A percentile compares a stretch with the other conserved stretches of the same genome.
Evolutionary conservation across 176 grass and related monocot genomes (phyloP).

Genomic region (Avena sativa): DNA sequence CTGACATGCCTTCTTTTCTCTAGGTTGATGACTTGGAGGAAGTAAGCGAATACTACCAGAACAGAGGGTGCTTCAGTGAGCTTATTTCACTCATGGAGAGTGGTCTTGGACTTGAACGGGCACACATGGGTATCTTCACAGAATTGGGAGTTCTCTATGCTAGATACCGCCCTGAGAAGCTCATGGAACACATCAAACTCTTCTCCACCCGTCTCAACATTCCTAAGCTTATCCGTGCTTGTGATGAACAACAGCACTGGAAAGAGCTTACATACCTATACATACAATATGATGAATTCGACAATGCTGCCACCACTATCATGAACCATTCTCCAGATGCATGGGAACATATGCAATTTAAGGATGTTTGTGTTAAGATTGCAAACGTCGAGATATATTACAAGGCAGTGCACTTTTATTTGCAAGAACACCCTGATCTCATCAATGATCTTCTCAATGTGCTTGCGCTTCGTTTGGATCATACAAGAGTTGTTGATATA

Average conservation of each 20-base stretch:
- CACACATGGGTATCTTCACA: conserved; percentile 98
- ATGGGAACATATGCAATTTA: conserved; percentile 99
- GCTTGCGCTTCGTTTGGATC: conserved; percentile 90
- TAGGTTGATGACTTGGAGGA: conserved; percentile 99
- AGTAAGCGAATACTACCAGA: conserved; percentile 95
- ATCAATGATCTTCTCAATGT: conserved; percentile 98
- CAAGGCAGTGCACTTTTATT: conserved; percentile 98
- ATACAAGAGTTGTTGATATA: conserved; percentile 97
- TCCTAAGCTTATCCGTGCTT: conserved; percentile 93
- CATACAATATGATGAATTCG: conserved; percentile 96
- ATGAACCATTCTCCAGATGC: conserved; percentile 99
- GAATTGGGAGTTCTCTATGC: conserved; percentile 95
- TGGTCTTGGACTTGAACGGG: conserved; percentile 88
- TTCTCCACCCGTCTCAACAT: conserved; percentile 97
- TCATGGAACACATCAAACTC: conserved; percentile 99
- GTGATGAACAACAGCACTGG: conserved; percentile 99
- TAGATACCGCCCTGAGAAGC: conserved; percentile 90
- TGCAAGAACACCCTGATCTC: conserved; percentile 96
- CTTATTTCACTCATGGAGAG: conserved; percentile 99
- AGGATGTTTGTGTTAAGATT: conserved; percentile 92
- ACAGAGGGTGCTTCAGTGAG: conserved; percentile 97
- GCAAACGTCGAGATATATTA: conserved; percentile 98
- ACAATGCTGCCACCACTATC: conserved; percentile 95
- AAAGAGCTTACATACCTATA: conserved; percentile 95
- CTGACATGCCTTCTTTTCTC: conserved; percentile 40